phyloP scores from a whole-genome alignment of 225 moss, liverwort and hornwort species.

The Rhytidiadelphus loreus region DNA sequence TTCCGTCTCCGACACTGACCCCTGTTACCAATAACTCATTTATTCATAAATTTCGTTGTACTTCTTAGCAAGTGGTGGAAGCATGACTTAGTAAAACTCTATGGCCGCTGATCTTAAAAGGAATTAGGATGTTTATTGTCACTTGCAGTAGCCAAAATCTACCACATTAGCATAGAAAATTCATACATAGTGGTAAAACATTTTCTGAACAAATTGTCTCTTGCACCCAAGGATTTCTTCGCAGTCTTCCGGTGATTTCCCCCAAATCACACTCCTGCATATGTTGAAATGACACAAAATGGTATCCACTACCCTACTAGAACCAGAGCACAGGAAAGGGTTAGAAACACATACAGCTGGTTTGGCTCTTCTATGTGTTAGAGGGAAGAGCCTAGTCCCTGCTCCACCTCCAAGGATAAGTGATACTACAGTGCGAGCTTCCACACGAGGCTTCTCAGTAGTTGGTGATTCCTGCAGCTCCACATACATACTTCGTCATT shows the following conservation, averaged over 20 bases:
- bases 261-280: neutral
- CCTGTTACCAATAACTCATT: neutral
- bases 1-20: neutral
- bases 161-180: neutral
- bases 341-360: constrained; percentile 23
- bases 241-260: neutral
- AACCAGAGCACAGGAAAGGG: neutral
- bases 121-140: neutral
- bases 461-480: constrained; percentile 18
- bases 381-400: constrained; percentile 43
- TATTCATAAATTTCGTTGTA: neutral
- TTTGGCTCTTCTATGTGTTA: constrained; percentile 44
- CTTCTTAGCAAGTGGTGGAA: neutral
- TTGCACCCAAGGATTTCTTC: neutral
- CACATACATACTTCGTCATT: neutral
- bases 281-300: neutral
- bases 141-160: neutral
- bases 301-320: no score
- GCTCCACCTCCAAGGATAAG: constrained; percentile 50
- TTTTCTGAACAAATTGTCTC: neutral
- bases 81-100: neutral
- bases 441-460: constrained; percentile 20
- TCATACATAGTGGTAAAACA: neutral
- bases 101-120: neutral
- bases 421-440: constrained; percentile 39